phyloP scores from a whole-genome alignment of 129 eudicot genomes.

The Kitagawia praeruptora region DNA sequence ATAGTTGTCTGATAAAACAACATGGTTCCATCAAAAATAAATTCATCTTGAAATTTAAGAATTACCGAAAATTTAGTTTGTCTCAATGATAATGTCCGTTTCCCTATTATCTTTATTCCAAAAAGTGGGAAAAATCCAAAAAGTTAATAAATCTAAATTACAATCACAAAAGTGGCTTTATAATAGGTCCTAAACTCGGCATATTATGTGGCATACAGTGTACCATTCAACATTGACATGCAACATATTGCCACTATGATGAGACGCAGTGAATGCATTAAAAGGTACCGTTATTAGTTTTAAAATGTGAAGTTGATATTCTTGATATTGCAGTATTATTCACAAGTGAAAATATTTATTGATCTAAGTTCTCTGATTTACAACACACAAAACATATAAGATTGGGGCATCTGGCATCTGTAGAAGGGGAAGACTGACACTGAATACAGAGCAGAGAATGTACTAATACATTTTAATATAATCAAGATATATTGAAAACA shows the following conservation, averaged over 20 bases:
- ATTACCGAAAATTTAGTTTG: neutral
- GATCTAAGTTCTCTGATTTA: neutral
- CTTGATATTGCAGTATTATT: neutral
- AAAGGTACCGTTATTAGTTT: neutral
- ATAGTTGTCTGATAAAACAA: neutral
- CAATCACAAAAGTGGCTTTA: neutral
- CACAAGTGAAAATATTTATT: neutral
- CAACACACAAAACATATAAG: neutral
- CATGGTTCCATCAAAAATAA: neutral
- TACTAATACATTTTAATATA: neutral
- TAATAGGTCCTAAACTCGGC: neutral
- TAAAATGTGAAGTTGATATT: neutral
- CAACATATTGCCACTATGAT: neutral
- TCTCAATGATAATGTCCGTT: neutral
- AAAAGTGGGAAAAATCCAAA: neutral
- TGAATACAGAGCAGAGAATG: neutral
- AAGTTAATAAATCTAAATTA: neutral
- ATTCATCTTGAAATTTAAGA: neutral
- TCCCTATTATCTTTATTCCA: neutral
- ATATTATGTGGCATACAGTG: neutral
- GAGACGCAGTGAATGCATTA: neutral
- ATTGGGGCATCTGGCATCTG: neutral
- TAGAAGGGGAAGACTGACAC: neutral
- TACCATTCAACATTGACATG: neutral
- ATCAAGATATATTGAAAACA: neutral